Evolutionary conservation across 768 basidiomycete genomes (phyloP).

Genomic region (Trametes elegans): DNA sequence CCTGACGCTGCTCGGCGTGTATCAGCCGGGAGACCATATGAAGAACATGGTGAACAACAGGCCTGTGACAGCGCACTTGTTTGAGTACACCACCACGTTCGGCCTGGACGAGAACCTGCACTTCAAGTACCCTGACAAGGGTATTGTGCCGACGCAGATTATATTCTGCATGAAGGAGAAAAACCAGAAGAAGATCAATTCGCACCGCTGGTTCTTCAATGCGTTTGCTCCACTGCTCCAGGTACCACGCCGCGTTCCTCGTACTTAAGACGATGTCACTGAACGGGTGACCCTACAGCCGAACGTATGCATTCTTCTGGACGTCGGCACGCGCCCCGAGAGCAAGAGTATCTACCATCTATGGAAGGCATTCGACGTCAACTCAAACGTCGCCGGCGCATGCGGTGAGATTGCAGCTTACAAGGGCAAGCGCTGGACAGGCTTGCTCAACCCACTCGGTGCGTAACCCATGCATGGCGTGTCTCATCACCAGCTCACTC

Average conservation of each 20-base stretch:
- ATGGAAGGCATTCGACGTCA: constrained; percentile 93
- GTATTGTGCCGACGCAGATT: constrained; percentile 92
- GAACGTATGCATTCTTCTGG: constrained; percentile 88
- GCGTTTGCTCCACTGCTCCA: constrained; percentile 83
- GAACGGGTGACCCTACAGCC: constrained; percentile 44
- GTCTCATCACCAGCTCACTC: too few species aligned
- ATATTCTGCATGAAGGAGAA: constrained; percentile 90
- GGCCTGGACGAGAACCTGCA: constrained; percentile 76
- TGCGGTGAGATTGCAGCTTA: constrained; percentile 96
- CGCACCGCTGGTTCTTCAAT: constrained; percentile 97
- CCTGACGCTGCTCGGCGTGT: constrained; percentile 89
- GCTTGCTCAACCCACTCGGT: constrained; percentile 83
- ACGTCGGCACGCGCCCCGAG: constrained; percentile 90
- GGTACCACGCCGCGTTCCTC: constrained; percentile 38
- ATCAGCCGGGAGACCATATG: constrained; percentile 68
- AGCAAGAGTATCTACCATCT: constrained; percentile 89
- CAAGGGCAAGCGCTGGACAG: constrained; percentile 84
- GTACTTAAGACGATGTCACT: neutral
- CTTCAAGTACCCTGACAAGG: constrained; percentile 88
- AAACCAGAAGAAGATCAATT: constrained; percentile 97
- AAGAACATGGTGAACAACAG: constrained; percentile 68
- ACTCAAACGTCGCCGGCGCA: constrained; percentile 91
- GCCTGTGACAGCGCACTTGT: constrained; percentile 71
- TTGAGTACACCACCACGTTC: constrained; percentile 86
- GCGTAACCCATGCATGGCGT: too few species aligned